Evolutionary conservation across 306 rosid species (phyloP).

Genomic region (Cucumis hystrix): DNA sequence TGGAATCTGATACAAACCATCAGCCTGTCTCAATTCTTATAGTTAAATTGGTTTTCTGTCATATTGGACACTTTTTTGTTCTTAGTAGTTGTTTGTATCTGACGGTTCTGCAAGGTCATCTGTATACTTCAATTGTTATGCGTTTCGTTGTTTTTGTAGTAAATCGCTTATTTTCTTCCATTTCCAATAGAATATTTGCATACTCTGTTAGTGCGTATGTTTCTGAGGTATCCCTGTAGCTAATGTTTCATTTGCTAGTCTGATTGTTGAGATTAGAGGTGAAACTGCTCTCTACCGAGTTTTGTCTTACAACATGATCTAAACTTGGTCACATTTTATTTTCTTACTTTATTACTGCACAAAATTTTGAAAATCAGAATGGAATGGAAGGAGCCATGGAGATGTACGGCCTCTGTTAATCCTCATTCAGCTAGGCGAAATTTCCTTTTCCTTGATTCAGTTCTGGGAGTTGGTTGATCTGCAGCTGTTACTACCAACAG

Average conservation of each 20-base stretch:
- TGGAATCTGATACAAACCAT: neutral
- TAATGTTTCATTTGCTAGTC: neutral
- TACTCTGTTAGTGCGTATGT: neutral
- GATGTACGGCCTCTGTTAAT: neutral
- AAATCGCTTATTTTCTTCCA: neutral
- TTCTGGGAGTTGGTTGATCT: neutral
- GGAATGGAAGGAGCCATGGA: neutral
- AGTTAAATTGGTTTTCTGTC: slow-evolving; percentile 2
- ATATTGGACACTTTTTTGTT: neutral
- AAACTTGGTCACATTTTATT: neutral
- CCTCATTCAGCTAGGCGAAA: neutral
- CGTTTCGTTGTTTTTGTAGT: neutral
- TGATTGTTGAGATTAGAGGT: neutral
- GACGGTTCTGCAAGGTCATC: neutral
- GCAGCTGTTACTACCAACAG: neutral
- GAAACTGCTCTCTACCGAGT: neutral
- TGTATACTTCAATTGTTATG: neutral
- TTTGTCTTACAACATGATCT: neutral
- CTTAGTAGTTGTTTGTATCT: neutral
- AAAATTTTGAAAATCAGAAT: neutral
- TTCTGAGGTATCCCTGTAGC: neutral
- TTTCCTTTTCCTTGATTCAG: neutral
- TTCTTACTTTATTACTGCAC: neutral
- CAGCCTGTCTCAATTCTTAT: neutral
- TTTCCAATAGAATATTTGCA: neutral